Evolutionary conservation across 768 basidiomycete genomes (phyloP), one percentile per base, ranked within the genome.

Genomic region (Paxillus involutus): DNA sequence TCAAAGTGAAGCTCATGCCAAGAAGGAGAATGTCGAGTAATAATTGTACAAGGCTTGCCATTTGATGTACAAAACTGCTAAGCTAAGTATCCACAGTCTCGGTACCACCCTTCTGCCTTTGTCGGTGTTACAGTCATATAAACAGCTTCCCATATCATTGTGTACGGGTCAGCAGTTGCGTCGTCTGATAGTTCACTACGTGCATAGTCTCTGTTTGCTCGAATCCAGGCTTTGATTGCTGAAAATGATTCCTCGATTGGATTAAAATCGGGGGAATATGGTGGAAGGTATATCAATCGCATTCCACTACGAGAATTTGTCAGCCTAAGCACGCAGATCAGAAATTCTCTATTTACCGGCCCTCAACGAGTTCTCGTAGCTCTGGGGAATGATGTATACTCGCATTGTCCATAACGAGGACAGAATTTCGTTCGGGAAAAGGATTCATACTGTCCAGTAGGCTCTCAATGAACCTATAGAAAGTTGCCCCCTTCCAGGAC

Each of bases 201-300:
- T 37, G n/a, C n/a, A 37, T 37, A 37, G 37, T 37, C 37, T 37
- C 37, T 14, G n/a, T 37, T 37, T 37, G 37, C 12, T 37, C 47
- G 30, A 5, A 54, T 36, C 42, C 49, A 62, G 1, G 52, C 16
- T 45, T 76, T 75, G 59, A 75, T 65, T 46, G 68, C 63, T 1
- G 69, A 73, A 50, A 76, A 76, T 0, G 71, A 73, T 51, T 74
- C 71, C 52, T 77, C 68, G 16, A 75, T 74, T 0, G 75, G 74
- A 44, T 77, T 75, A 36, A 72, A 49, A 43, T 77, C 73, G 0
- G 73, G 74, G 0, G 74, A 77, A 51, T 76, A 77, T 3, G 71
- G 73, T 0, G 70, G 74, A 9, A 76, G 64, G 47, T 57, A 75
- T 35, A 59, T 54, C n/a, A 66, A 57, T 11, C 46, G 55, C 9